Base-by-base conservation (phyloP, 2,329 filamentous ascomycete genomes). In the Pyrenophora teres region DNA sequence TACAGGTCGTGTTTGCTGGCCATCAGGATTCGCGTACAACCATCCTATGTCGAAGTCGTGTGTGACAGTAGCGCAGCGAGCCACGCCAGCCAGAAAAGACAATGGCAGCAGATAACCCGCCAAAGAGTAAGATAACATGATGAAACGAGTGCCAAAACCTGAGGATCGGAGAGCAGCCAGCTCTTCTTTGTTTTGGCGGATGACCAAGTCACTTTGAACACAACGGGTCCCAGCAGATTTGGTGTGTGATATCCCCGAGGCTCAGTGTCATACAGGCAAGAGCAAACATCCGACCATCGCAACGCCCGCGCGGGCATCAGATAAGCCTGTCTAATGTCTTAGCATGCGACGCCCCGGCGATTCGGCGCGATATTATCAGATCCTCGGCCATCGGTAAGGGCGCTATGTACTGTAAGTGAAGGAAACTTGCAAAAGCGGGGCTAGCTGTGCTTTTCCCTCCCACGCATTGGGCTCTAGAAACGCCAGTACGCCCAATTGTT, bases 11-110 rank as follows among this genome's bases (percentile, higher is more conserved):
- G 74, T 75, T 18, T 65, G 57, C 51, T 78, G 65, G n/a, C 78
- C 80, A 69, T 84, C 82, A 8, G 82, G 82, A 57, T 83, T 82
- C 13, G 80, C 79, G 39, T 69, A 76, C 4, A 81, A 76, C 82
- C 82, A 84, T 12, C 74, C 78, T 57, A 83, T 72, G 57, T 83
- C 79, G 63, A 79, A 83, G 58, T 83, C 72, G 54, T 79, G 78
- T 19, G 72, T 77, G 40, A 79, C 74, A 1, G 74, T 78, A 8
- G 65, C 62, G 21, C 59, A 49, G 2, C 66, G 37, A 59, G 50
- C 60, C 18, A 54, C 18, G 19, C 62, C 56, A 23, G 57, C 41
- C 18, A 74, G 50, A 50, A 73, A 39, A 32, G 58, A 62, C 41
- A 70, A 65, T 58, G 73, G 56, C 51, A 75, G 59, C 40, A 79